These are phyloP conservation scores for Solanum appendiculatum DNA, from an alignment of 257 asterid genomes.

Conservation along the genomic window DNA sequence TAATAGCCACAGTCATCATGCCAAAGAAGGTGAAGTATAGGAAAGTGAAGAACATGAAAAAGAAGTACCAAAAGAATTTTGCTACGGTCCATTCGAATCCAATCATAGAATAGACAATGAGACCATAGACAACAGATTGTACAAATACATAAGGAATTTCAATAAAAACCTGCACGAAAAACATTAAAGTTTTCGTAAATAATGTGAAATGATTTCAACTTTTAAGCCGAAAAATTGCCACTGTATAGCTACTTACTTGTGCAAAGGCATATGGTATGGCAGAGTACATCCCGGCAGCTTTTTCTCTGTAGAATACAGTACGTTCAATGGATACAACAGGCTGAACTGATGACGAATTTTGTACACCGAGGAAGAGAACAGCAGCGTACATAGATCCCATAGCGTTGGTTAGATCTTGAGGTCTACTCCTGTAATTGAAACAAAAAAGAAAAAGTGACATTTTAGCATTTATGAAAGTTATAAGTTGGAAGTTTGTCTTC, in stretches of 20 bases:
- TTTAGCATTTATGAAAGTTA: neutral
- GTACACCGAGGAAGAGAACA: constrained; percentile 11
- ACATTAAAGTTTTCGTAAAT: neutral
- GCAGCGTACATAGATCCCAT: constrained; percentile 12
- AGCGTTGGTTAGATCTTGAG: neutral
- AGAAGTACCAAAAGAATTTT: constrained; percentile 35
- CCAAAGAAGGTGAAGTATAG: constrained; percentile 45
- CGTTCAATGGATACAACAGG: constrained; percentile 40
- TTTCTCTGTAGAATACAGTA: constrained; percentile 42
- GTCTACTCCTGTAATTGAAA: neutral
- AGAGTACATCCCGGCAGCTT: constrained; percentile 59
- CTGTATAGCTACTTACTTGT: constrained; percentile 35
- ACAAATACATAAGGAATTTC: constrained; percentile 40
- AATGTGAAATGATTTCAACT: neutral
- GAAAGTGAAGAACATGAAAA: constrained; percentile 31
- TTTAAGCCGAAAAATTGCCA: neutral
- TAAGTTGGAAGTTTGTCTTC: neutral
- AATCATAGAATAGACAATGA: constrained; percentile 35
- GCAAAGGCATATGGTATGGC: constrained; percentile 46
- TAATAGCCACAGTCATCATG: constrained; percentile 39
- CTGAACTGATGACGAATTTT: constrained; percentile 15
- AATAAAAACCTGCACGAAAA: constrained; percentile 21
- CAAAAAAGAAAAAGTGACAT: constrained; percentile 25
- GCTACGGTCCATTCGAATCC: constrained; percentile 35
- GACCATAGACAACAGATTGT: constrained; percentile 26